Conservation (phyloP, 495 filamentous ascomycete species). For the Lepidopterella palustris region DNA sequence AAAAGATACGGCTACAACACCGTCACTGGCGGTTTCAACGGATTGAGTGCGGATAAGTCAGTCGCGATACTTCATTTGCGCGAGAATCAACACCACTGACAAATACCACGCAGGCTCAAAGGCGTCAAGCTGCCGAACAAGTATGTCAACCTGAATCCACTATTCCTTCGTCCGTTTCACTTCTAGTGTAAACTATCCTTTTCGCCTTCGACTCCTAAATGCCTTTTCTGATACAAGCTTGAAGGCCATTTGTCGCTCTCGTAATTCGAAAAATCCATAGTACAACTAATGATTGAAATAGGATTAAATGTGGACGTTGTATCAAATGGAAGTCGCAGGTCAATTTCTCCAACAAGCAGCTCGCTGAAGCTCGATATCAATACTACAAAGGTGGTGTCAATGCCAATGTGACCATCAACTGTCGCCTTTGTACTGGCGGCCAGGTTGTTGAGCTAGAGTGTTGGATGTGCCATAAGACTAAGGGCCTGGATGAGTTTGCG, state of each 20-base stretch:
- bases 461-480: slow-evolving; percentile 42
- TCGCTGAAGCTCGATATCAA: slow-evolving; percentile 3
- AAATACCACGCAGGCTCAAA: neutral
- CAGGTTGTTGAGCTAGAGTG: slow-evolving; percentile 36
- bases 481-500: slow-evolving; percentile 48
- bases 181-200: neutral
- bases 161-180: neutral
- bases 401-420: slow-evolving; percentile 25
- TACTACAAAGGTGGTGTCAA: slow-evolving; percentile 4
- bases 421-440: slow-evolving; percentile 32
- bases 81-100: neutral
- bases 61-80: neutral
- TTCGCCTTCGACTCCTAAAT: too few species aligned
- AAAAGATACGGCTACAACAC: neutral
- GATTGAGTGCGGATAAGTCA: neutral
- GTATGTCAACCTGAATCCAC: neutral
- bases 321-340: neutral
- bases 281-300: neutral
- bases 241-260: neutral
- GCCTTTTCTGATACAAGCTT: too few species aligned
- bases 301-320: slow-evolving; percentile 17
- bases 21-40: neutral
- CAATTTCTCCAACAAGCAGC: slow-evolving; percentile 23
- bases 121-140: neutral
- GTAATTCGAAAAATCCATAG: neutral